Evolutionary conservation across 257 asterid species (phyloP), one percentile per base, ranked within the genome.

Genomic region (Jacaranda mimosifolia): DNA sequence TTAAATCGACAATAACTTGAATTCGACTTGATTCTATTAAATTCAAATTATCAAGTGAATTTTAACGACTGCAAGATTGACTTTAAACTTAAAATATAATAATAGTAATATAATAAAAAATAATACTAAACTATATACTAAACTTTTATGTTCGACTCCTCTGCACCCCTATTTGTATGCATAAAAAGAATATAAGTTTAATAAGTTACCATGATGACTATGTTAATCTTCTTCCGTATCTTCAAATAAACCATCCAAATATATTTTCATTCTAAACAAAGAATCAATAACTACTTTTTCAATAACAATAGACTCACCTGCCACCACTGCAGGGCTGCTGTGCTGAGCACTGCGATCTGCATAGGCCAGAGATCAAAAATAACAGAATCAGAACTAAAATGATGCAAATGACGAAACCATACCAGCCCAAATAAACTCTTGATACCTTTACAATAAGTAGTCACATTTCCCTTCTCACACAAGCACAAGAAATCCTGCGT

Each of bases 401-500:
- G 2, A 35, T 35, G 4, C 18, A 48, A 48, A 49, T 17, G 1
- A 60, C 10, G 4, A 2, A 63, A 4, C 11, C 17, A 4, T 19
- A 17, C 4, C 3, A 40, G 32, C 57, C 75, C 46, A 19, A 46
- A 70, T 14, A 1, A 17, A 15, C 5, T 10, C 46, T 17, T 32
- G 68, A 11, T 67, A 88, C 99, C 99, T 76, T 79, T 82, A 55
- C 99, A 96, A 35, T 78, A 77, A 40, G 93, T 90, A 1, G 99
- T 93, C 63, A 68, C 78, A 73, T 93, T 93, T 69, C 91, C 90
- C 81, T 87, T 86, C 35, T 77, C 83, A 82, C 99, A 96, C 75
- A 93, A 73, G 87, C 99, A 96, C 87, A 84, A 43, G 81, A 96
- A 96, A 72, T 85, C 87, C 76, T 87, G 96, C 6, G 89, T 87